These are phyloP conservation scores for Paulownia fortunei DNA, from an alignment of 257 asterid genomes.

Conservation along the genomic window DNA sequence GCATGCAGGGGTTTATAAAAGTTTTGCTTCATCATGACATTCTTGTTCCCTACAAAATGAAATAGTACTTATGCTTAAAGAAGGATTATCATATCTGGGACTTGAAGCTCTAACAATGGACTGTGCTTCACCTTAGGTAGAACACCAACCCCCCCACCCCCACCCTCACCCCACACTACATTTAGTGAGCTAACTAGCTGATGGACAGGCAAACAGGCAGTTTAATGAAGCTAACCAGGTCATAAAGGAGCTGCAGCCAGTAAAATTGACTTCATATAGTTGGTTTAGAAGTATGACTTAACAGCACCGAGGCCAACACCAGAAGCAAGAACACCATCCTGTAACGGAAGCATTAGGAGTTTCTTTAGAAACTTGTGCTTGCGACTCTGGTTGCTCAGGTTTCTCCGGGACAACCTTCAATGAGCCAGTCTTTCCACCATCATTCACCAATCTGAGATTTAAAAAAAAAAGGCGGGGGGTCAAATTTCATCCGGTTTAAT, in stretches of 20 bases:
- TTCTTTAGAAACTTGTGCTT: not conserved
- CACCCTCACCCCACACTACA: too few relatives aligned
- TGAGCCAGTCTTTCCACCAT: conserved; percentile 38
- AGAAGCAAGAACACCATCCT: conserved; percentile 46
- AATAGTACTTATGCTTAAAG: not conserved
- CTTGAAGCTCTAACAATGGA: too few relatives aligned
- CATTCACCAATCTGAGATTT: conserved; percentile 50
- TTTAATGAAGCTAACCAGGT: not conserved
- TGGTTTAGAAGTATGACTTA: not conserved
- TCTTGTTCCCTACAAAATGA: too few relatives aligned
- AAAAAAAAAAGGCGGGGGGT: not conserved
- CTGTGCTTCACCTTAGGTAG: too few relatives aligned
- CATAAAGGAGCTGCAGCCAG: not conserved
- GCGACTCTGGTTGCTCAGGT: conserved; percentile 19
- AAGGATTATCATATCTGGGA: too few relatives aligned
- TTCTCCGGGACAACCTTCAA: conserved; percentile 42
- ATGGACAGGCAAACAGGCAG: too few relatives aligned
- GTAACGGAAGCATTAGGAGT: conserved; percentile 22
- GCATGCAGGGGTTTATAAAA: too few relatives aligned
- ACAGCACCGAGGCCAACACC: conserved; percentile 48
- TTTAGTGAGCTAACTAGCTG: too few relatives aligned
- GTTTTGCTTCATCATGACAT: too few relatives aligned
- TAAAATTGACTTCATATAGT: not conserved
- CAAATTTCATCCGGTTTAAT: not conserved
- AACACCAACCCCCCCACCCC: too few relatives aligned